Base-by-base conservation (phyloP, 2,329 filamentous ascomycete species). In the Trichoderma simmonsii region DNA sequence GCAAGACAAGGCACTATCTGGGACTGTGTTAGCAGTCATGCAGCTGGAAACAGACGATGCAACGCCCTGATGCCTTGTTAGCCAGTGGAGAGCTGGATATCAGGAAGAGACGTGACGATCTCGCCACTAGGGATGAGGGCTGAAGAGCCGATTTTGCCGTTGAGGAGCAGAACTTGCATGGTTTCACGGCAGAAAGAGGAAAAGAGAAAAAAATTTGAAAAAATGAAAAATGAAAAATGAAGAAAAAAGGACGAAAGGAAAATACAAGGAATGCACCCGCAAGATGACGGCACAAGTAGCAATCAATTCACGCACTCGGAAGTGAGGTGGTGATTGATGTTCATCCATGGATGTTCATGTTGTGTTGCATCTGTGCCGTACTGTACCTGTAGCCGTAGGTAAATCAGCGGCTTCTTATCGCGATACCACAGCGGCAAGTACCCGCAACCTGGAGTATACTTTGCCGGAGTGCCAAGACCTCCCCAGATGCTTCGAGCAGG, bases 111-210 rank as follows among this genome's bases (percentile, higher is more conserved):
- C 64, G 64, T 67, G 70, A 32, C 68, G 30, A 64, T 34, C 51
- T 57, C 56, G 70, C 62, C 62, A 67, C 63, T 67, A 68, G 43
- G 43, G n/a, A 51, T 18, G 18, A 36, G 57, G 57, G 67, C 62
- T 48, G 43, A n/a, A 15, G 56, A 71, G 70, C 70, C 70, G 70
- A 71, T 67, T 71, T 71, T 71, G 70, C 70, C 70, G 70, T 61
- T 62, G 59, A 60, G 12, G 39, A 66, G 65, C 11, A 32, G 24
- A 3, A 34, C 28, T 34, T 60, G 57, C 48, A 24, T 12, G 57
- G 30, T 21, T 4, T 15, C 18, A 59, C 26, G 18, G 56, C 12
- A 57, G 32, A 30, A 30, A 32, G 12, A 43, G 21, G 21, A 9
- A 30, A 14, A 56, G 21, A 30, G 39, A 6, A 30, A 28, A 15